These are phyloP conservation scores for Phytophthora megakarya DNA, from an alignment of 352 stramenopile genomes.

Conservation along the genomic window DNA sequence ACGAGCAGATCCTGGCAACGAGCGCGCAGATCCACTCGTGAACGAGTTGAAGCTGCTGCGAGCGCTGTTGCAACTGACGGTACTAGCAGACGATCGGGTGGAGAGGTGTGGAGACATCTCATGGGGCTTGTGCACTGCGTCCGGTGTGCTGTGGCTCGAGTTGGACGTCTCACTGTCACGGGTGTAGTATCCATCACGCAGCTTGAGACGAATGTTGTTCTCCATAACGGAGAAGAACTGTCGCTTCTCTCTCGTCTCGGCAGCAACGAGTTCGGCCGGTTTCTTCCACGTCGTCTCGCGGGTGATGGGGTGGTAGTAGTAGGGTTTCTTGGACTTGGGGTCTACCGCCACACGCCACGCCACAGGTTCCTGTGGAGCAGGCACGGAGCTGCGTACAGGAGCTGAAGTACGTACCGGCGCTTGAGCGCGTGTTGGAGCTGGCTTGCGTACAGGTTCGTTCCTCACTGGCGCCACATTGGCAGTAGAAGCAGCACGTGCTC, in stretches of 20 bases:
- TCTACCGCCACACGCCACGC: slow-evolving; percentile 83
- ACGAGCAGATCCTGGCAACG: slow-evolving; percentile 30
- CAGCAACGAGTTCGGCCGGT: slow-evolving; percentile 73
- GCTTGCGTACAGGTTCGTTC: background rate
- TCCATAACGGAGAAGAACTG: slow-evolving; percentile 98
- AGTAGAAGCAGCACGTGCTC: slow-evolving; percentile 15
- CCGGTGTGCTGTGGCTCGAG: slow-evolving; percentile 30
- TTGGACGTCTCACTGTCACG: slow-evolving; percentile 42
- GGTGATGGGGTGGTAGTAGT: slow-evolving; percentile 97
- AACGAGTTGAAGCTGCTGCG: slow-evolving; percentile 43
- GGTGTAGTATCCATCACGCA: slow-evolving; percentile 67
- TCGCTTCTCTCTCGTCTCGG: slow-evolving; percentile 78
- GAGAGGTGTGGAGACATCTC: slow-evolving; percentile 35
- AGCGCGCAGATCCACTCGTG: slow-evolving; percentile 30
- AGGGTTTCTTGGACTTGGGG: slow-evolving; percentile 90
- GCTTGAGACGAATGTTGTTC: slow-evolving; percentile 93
- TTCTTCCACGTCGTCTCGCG: slow-evolving; percentile 98
- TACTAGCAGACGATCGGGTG: slow-evolving; percentile 46
- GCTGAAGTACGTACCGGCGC: slow-evolving; percentile 5
- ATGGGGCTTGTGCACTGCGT: slow-evolving; percentile 27
- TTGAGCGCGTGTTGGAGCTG: background rate
- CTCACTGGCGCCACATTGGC: background rate
- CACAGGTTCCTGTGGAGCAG: slow-evolving; percentile 29
- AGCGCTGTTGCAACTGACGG: slow-evolving; percentile 37
- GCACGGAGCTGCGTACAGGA: slow-evolving; percentile 13